Evolutionary conservation across 768 basidiomycete species (phyloP).

Genomic region (Leccinum boreale): DNA sequence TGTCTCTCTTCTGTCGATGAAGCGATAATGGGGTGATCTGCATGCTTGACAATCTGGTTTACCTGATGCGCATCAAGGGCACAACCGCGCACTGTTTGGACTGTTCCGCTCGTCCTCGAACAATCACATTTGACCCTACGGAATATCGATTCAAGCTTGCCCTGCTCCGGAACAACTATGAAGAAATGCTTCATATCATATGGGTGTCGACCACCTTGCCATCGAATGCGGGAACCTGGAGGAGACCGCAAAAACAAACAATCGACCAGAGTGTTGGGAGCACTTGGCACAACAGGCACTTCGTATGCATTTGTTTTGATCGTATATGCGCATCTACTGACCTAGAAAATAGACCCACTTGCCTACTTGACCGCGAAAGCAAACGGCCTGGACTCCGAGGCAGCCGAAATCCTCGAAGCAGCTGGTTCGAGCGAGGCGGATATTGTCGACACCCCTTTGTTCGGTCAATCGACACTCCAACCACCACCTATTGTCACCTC

Average conservation of each 20-base stretch:
- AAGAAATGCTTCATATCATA: constrained; percentile 97
- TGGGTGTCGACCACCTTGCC: constrained; percentile 90
- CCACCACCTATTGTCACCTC: constrained; percentile 76
- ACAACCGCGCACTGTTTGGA: constrained; percentile 95
- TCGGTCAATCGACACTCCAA: constrained; percentile 64
- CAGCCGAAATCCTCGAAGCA: constrained; percentile 83
- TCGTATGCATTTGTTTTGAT: constrained; percentile 49
- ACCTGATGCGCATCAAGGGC: constrained; percentile 95
- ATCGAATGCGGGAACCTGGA: constrained; percentile 98
- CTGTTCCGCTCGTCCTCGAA: constrained; percentile 89
- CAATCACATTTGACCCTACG: constrained; percentile 96
- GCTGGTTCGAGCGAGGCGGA: constrained; percentile 89
- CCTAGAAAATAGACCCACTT: constrained; percentile 68
- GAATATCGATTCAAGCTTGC: constrained; percentile 99
- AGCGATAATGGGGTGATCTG: constrained; percentile 99
- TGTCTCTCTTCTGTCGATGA: neutral
- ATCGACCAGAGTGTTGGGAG: constrained; percentile 90
- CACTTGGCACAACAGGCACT: constrained; percentile 93
- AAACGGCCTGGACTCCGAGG: constrained; percentile 87
- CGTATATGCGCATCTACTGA: constrained; percentile 9
- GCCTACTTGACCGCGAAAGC: constrained; percentile 97
- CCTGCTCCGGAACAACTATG: constrained; percentile 88
- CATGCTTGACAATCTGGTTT: constrained; percentile 97
- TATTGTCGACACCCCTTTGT: constrained; percentile 76
- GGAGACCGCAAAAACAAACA: constrained; percentile 87